Base-by-base conservation (phyloP, 371 early-diverging fungal genomes). In the Vairimorpha necatrix region DNA sequence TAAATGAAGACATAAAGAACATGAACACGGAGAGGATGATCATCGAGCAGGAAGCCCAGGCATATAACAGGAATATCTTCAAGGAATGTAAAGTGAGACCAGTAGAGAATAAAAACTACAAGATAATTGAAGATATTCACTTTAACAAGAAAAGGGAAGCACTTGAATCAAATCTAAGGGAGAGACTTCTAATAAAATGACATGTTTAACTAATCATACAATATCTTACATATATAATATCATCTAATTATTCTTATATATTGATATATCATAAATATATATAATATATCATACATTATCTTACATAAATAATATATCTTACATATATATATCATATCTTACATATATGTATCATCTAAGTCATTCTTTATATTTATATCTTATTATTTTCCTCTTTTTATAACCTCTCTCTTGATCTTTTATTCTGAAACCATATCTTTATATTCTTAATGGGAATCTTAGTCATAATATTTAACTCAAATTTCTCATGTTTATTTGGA, bases 381-480 rank as follows among this genome's bases (percentile, higher is more conserved):
- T 42, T 42, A 9, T 42, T 11, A 61, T 30, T 24, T 16, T 61
- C 30, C 34, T 76, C 71, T 22, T 47, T 70, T 1, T 16, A 34
- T 33, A 60, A 73, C 56, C 78, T 84, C 14, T 80, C 77, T 68
- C 81, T 82, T 33, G 82, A 78, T 70, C 84, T 69, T 50, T 80
- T 82, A 39, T 84, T 84, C 58, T 84, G 82, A 72, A 82, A 84
- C 82, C 84, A 84, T 20, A 82, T 81, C 42, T 84, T 80, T 7
- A 82, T 69, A 70, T 72, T 77, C 53, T 78, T 73, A 22, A 78
- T 50, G 0, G 82, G 79, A 65, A 84, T 82, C 4, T 22, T 22
- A 11, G 42, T 42, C 16, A 42, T 7, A 11, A 42, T 42, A 42
- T 42, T 42, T 11, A 42, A 16, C 16, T 42, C 42, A 42, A 16